Percentiles rank a stretch among this genome's conserved stretches.
phyloP scores from a whole-genome alignment of 2,329 filamentous ascomycete genomes.

The Colletotrichum cuscutae region DNA sequence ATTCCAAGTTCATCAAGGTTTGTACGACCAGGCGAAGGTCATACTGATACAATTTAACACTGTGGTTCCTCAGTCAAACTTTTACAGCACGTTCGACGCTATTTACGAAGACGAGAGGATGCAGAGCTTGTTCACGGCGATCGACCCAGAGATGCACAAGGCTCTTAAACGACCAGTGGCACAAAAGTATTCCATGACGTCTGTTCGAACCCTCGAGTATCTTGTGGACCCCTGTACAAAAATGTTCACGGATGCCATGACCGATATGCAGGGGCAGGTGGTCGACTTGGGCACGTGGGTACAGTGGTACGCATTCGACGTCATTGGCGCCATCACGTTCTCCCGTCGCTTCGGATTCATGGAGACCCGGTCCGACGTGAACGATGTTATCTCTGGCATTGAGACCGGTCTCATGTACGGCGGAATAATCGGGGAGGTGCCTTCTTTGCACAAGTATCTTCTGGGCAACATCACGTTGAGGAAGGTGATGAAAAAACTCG shows the following conservation, averaged over 20 bases:
- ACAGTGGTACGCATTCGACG: slow-evolving; percentile 60
- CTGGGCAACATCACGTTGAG: slow-evolving; percentile 40
- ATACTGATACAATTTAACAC: not conserved
- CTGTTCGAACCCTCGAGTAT: not conserved
- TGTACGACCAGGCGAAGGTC: not conserved
- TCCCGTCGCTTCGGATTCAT: slow-evolving; percentile 54
- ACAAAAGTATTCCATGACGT: not conserved
- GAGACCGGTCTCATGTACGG: slow-evolving; percentile 48
- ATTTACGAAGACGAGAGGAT: not conserved
- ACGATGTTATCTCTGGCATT: slow-evolving; percentile 52
- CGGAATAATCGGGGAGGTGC: slow-evolving; percentile 52
- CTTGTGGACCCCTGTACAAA: not conserved
- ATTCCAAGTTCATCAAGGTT: not conserved
- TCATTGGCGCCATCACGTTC: slow-evolving; percentile 61
- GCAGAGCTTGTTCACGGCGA: not conserved
- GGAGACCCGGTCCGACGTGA: slow-evolving; percentile 55
- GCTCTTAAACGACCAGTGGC: not conserved
- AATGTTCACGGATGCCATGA: not conserved
- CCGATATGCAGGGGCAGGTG: not conserved
- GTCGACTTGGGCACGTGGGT: slow-evolving; percentile 55
- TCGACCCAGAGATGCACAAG: not conserved
- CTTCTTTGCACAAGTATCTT: slow-evolving; percentile 48
- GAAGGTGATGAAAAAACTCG: slow-evolving; percentile 50
- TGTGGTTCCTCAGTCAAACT: not conserved
- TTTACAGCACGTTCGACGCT: not conserved